phyloP scores from a whole-genome alignment of 2,329 filamentous ascomycete species.

The Botrytis aclada region DNA sequence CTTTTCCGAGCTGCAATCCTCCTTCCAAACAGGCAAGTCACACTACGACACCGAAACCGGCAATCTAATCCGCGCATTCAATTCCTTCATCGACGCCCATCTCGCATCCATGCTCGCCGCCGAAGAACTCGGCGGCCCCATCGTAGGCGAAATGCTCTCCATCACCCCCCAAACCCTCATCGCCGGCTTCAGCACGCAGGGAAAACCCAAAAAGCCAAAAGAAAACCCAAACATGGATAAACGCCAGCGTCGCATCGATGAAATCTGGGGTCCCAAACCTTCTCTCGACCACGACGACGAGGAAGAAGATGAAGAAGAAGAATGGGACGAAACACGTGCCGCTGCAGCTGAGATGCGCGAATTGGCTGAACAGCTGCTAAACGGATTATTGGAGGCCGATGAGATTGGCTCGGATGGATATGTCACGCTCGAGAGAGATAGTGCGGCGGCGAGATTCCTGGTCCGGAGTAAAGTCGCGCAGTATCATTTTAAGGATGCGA shows the following conservation, averaged over 20 bases:
- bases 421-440: constrained; percentile 56
- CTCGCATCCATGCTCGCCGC: constrained; percentile 75
- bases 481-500: constrained; percentile 63
- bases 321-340: constrained; percentile 39
- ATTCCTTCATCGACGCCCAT: constrained; percentile 66
- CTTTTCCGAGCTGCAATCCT: neutral
- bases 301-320: constrained; percentile 41
- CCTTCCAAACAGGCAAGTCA: constrained; percentile 46
- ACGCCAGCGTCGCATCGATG: constrained; percentile 59
- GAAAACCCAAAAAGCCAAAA: constrained; percentile 52
- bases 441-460: constrained; percentile 61
- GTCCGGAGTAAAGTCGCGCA: constrained; percentile 64
- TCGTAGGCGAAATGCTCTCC: constrained; percentile 71
- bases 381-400: constrained; percentile 52
- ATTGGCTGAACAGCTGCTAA: constrained; percentile 59
- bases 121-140: constrained; percentile 78
- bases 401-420: constrained; percentile 57
- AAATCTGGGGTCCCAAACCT: constrained; percentile 51
- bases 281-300: constrained; percentile 35
- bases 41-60: constrained; percentile 60
- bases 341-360: constrained; percentile 58
- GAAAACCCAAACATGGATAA: constrained; percentile 45
- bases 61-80: constrained; percentile 60
- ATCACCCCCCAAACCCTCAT: constrained; percentile 58
- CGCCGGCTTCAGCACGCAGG: constrained; percentile 58